phyloP scores from a whole-genome alignment of 2,329 filamentous ascomycete species.

The Mycosphaerella sp. region DNA sequence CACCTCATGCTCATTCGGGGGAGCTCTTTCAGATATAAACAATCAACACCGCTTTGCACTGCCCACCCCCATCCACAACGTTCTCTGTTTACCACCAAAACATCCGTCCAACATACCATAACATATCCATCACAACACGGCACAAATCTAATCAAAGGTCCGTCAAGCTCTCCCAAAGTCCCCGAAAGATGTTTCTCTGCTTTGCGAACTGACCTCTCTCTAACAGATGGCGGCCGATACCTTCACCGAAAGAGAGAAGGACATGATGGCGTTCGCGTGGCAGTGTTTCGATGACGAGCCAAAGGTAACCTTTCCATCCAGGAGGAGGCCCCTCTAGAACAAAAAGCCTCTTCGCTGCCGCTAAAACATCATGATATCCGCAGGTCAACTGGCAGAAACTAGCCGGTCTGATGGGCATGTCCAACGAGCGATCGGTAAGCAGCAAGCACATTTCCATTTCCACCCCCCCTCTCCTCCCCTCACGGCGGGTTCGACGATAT shows the following conservation, averaged over 20 bases:
- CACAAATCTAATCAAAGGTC: background rate
- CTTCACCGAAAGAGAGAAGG: slow-evolving; percentile 25
- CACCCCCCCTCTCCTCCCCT: too few species aligned
- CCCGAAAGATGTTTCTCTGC: background rate
- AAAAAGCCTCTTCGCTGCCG: background rate
- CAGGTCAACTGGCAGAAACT: slow-evolving; percentile 26
- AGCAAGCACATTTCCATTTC: background rate
- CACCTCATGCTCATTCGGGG: too few species aligned
- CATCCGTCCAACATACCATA: too few species aligned
- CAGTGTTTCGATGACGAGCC: slow-evolving; percentile 28
- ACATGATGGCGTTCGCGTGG: slow-evolving; percentile 25
- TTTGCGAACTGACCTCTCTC: background rate
- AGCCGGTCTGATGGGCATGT: slow-evolving; percentile 18
- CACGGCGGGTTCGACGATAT: background rate
- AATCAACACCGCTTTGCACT: background rate
- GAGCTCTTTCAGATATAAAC: background rate
- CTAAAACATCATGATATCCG: background rate
- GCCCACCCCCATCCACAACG: background rate
- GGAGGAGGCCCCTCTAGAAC: slow-evolving; percentile 25
- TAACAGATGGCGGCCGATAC: slow-evolving; percentile 10
- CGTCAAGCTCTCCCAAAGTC: background rate
- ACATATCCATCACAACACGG: background rate
- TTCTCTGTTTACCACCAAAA: background rate
- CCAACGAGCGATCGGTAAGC: slow-evolving; percentile 22
- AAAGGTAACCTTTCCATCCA: slow-evolving; percentile 36